These are phyloP conservation scores for Setomelanomma holmii DNA, from an alignment of 2,329 filamentous ascomycete genomes.

Conservation along the genomic window DNA sequence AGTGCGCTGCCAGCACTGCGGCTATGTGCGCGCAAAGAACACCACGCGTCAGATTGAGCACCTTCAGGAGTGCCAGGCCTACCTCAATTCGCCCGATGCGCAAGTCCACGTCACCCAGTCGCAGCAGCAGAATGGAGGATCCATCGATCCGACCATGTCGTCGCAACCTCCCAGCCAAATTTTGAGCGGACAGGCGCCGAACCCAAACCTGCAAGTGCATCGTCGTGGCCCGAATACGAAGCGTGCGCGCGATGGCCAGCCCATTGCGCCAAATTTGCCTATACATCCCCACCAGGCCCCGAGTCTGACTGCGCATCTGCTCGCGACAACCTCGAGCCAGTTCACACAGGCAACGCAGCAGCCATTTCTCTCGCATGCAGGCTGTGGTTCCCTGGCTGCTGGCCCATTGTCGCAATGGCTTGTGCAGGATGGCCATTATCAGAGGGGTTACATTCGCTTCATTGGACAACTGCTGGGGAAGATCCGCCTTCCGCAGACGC, in stretches of 20 bases:
- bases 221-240: constrained; percentile 53
- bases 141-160: constrained; percentile 20
- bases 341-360: constrained; percentile 68
- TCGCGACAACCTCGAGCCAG: constrained; percentile 55
- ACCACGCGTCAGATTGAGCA: constrained; percentile 60
- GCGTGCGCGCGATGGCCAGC: constrained; percentile 46
- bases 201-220: constrained; percentile 56
- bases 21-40: constrained; percentile 59
- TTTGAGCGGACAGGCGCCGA: constrained; percentile 55
- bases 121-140: constrained; percentile 25
- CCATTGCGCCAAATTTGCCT: constrained; percentile 40
- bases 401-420: constrained; percentile 69
- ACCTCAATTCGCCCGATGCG: constrained; percentile 54
- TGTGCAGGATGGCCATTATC: constrained; percentile 74
- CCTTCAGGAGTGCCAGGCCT: constrained; percentile 54
- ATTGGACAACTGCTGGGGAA: constrained; percentile 70
- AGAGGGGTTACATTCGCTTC: constrained; percentile 73
- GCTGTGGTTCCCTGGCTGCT: constrained; percentile 66
- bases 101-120: constrained; percentile 39
- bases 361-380: constrained; percentile 70
- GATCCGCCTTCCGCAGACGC: constrained; percentile 61
- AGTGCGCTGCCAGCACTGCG: constrained; percentile 58
- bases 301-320: constrained; percentile 65
- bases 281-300: constrained; percentile 41
- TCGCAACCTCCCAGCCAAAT: constrained; percentile 40